These are phyloP conservation scores for Metschnikowia proteae DNA, from an alignment of 805 yeast species.

Conservation along the genomic window DNA sequence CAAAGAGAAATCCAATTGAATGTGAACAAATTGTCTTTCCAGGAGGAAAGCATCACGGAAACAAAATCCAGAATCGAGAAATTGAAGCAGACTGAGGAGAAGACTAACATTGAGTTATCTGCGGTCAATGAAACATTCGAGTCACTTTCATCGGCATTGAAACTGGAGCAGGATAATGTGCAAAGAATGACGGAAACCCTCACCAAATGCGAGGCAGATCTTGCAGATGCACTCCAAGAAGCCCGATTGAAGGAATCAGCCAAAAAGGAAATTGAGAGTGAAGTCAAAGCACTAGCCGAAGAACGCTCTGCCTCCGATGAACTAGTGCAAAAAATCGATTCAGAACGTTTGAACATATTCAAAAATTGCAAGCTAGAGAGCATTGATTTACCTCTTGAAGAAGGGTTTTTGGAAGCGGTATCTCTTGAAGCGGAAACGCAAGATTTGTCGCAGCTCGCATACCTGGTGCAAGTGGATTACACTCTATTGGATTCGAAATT, in stretches of 20 bases:
- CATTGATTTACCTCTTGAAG: slow-evolving; percentile 56
- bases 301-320: slow-evolving; percentile 46
- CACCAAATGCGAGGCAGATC: slow-evolving; percentile 27
- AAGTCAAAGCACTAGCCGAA: slow-evolving; percentile 28
- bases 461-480: slow-evolving; percentile 56
- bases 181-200: not conserved
- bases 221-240: slow-evolving; percentile 28
- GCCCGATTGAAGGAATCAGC: slow-evolving; percentile 14
- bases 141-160: slow-evolving; percentile 34
- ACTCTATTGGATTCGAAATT: slow-evolving; percentile 40
- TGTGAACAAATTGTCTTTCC: slow-evolving; percentile 61
- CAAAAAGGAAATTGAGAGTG: slow-evolving; percentile 33
- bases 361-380: slow-evolving; percentile 74
- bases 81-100: slow-evolving; percentile 24
- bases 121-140: slow-evolving; percentile 34
- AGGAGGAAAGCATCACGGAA: slow-evolving; percentile 53
- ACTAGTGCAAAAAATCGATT: slow-evolving; percentile 47
- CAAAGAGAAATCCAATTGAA: slow-evolving; percentile 59
- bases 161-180: slow-evolving; percentile 25
- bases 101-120: slow-evolving; percentile 25
- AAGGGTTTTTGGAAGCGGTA: slow-evolving; percentile 57
- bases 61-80: slow-evolving; percentile 45
- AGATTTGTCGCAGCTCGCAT: slow-evolving; percentile 34
- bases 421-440: slow-evolving; percentile 54
- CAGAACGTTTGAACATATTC: slow-evolving; percentile 56